Base-by-base conservation (phyloP, 1,139 yeast genomes). In the Citeromyces hawaiiensis region DNA sequence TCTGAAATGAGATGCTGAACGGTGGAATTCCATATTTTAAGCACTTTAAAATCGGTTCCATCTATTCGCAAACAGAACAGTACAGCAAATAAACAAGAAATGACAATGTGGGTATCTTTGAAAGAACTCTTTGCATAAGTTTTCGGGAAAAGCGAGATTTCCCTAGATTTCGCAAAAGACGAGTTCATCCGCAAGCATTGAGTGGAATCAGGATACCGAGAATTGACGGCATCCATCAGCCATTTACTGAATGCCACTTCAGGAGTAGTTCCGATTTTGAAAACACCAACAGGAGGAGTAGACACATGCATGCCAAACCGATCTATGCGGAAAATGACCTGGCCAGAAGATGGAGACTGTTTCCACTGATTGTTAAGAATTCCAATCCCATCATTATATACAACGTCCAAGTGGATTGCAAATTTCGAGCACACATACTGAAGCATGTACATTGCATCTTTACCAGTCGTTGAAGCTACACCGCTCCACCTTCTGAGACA, bases 281-380 rank as follows among this genome's bases (percentile, higher is more conserved):
- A 30, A 14, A 30, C 34, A 30, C 34, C 34, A 9, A 16, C 34
- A 30, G 17, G 34, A 30, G 34, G 34, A 13, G 15, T 30, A 3
- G 8, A 30, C 4, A 16, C 34, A 7, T 13, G 3, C 4, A 30
- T 5, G 4, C 16, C 16, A 7, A 17, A 14, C 15, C 17, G 34
- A 30, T 13, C 13, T 3, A 30, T 16, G 7, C 34, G 34, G 34
- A 30, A 30, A 5, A 30, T 6, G 11, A 30, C 17, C 17, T 30
- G 34, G 13, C 34, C 34, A 9, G 34, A 30, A 6, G 17, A 16
- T 16, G 34, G 34, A 4, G 15, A 14, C 17, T 30, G 7, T 7
- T 30, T 13, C 34, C 34, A 30, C 34, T 30, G 34, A 30, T 30
- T 30, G 34, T 30, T 30, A 6, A 30, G 9, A 17, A 30, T 30